Evolutionary conservation across 768 basidiomycete genomes (phyloP).

Genomic region (Phaeotremella skinneri): DNA sequence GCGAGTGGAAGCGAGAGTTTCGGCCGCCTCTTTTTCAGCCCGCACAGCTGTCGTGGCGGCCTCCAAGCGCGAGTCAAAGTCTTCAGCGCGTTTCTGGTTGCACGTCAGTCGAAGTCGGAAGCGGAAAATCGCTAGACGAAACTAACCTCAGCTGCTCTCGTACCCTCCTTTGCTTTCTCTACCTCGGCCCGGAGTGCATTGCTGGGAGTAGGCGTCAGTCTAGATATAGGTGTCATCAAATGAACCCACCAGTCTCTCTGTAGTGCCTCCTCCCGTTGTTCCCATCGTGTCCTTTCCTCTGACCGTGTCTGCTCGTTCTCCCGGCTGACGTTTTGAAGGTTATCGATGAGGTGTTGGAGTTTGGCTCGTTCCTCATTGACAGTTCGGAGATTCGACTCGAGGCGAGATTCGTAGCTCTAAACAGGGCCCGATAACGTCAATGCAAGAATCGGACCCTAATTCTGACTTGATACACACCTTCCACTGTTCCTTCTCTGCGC

Average conservation of each 20-base stretch:
- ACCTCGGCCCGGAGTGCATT: constrained; percentile 38
- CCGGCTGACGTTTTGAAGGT: constrained; percentile 84
- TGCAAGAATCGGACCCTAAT: background rate
- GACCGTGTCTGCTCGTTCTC: constrained; percentile 79
- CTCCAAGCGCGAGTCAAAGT: constrained; percentile 35
- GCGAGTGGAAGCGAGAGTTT: constrained; percentile 34
- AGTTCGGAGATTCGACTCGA: constrained; percentile 79
- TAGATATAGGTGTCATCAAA: background rate
- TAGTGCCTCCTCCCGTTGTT: constrained; percentile 72
- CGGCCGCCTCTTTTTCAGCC: constrained; percentile 37
- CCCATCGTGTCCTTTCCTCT: constrained; percentile 76
- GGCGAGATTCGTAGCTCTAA: constrained; percentile 72
- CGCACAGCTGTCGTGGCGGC: constrained; percentile 30
- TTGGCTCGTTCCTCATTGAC: constrained; percentile 78
- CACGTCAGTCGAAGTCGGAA: background rate
- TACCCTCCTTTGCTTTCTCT: constrained; percentile 32
- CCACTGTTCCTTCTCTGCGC: constrained; percentile 91
- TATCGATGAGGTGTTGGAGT: constrained; percentile 80
- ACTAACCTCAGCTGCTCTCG: constrained; percentile 38
- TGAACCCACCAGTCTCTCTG: constrained; percentile 70
- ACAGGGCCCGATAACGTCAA: constrained; percentile 1
- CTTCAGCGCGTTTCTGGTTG: constrained; percentile 24
- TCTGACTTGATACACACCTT: constrained; percentile 60
- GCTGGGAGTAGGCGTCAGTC: constrained; percentile 23
- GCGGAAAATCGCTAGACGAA: background rate